These are phyloP conservation scores for Aspergillus nanangensis DNA, from an alignment of 495 filamentous ascomycete species.

Conservation along the genomic window DNA sequence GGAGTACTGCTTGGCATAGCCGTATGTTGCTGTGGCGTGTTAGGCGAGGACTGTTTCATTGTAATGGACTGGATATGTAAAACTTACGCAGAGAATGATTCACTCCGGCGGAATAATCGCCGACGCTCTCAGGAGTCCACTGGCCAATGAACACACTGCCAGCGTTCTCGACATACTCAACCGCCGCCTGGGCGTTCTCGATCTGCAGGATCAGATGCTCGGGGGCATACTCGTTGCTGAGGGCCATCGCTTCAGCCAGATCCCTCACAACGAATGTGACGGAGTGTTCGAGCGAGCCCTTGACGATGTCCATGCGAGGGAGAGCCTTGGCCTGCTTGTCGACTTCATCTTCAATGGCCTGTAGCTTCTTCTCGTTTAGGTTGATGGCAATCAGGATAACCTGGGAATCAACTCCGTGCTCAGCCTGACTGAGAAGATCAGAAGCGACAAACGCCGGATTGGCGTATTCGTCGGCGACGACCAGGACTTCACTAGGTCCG, in stretches of 20 bases:
- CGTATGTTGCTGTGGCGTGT: constrained; percentile 73
- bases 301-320: constrained; percentile 87
- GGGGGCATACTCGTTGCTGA: constrained; percentile 94
- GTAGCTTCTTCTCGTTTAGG: constrained; percentile 63
- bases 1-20: constrained; percentile 96
- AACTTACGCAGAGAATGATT: constrained; percentile 94
- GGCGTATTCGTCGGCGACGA: constrained; percentile 84
- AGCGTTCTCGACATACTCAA: constrained; percentile 83
- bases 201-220: constrained; percentile 96
- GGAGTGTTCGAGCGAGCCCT: constrained; percentile 85
- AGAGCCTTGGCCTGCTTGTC: constrained; percentile 84
- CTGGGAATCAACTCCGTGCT: constrained; percentile 93
- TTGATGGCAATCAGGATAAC: constrained; percentile 88
- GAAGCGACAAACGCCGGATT: constrained; percentile 95
- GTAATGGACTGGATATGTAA: neutral
- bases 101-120: constrained; percentile 95
- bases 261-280: constrained; percentile 79
- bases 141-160: constrained; percentile 92
- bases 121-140: constrained; percentile 96
- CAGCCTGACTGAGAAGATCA: constrained; percentile 90
- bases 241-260: constrained; percentile 75
- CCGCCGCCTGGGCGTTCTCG: constrained; percentile 62
- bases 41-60: constrained; percentile 9
- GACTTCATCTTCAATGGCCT: constrained; percentile 84
- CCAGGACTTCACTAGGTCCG: constrained; percentile 92